Evolutionary conservation across 495 filamentous ascomycete genomes (phyloP), one percentile per base, ranked within the genome.

Genomic region (Elasticomyces elasticus): DNA sequence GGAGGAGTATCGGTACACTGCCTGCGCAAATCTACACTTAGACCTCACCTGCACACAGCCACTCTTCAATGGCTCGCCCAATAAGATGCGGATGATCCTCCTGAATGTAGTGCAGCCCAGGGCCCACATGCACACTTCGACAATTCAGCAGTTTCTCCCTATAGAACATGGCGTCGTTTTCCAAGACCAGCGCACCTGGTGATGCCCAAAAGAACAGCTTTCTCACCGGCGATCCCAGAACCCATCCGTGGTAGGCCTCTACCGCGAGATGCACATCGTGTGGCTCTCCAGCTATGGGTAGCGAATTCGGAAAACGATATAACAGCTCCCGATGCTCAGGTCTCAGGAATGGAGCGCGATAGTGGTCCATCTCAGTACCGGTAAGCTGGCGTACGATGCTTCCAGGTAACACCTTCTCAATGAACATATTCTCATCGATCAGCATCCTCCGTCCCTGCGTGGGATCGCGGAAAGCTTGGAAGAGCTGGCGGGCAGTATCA

Each of bases 41-140:
- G n/a, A n/a, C n/a, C n/a, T n/a, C n/a, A n/a, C n/a, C n/a, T n/a
- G n/a, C n/a, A n/a, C n/a, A n/a, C n/a, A 48, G 44, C 44, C 22
- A 48, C 11, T 9, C 24, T 5, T 5, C 44, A 48, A 48, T 48
- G 19, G 23, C 44, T 23, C 17, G 5, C 10, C 44, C 44, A 17
- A 48, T 48, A 5, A 48, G 17, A 27, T 48, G n/a, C 22, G 44
- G 44, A 48, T 48, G 5, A 24, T 48, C 44, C 24, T 48, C 44
- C 27, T 48, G 44, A 23, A 48, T 15, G 17, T 48, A 48, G 17
- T 48, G 44, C 5, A 27, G 5, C 17, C 44, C 44, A 20, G 17
- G 19, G 5, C 44, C 44, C 5, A 48, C 17, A 4, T 9, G 5
- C 17, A 48, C 44, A 24, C 44, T 33, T 7, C 15, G 15, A 33